Evolutionary conservation across 2,329 filamentous ascomycete genomes (phyloP).

Genomic region (Lecanoromycetidae sp.): DNA sequence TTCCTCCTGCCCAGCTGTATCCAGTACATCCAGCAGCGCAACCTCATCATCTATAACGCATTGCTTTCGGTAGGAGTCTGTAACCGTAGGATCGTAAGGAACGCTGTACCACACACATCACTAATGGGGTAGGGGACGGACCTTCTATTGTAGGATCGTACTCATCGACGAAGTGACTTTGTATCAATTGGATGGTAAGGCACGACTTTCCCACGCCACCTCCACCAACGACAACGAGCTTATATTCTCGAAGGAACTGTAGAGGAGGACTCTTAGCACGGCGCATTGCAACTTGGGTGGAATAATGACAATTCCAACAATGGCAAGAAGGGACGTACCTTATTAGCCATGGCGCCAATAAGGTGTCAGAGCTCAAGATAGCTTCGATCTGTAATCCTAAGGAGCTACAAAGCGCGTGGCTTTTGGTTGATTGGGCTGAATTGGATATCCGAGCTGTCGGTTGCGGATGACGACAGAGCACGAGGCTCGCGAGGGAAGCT

Average conservation of each 20-base stretch:
- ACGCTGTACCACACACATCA: slow-evolving; percentile 27
- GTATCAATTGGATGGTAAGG: slow-evolving; percentile 91
- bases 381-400: background rate
- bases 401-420: slow-evolving; percentile 5
- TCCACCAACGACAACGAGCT: slow-evolving; percentile 91
- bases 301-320: background rate
- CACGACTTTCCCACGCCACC: slow-evolving; percentile 99
- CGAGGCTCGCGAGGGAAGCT: background rate
- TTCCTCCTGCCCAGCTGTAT: slow-evolving; percentile 96
- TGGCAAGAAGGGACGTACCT: slow-evolving; percentile 13
- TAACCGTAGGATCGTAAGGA: background rate
- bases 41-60: slow-evolving; percentile 98
- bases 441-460: slow-evolving; percentile 6
- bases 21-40: slow-evolving; percentile 90
- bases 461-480: slow-evolving; percentile 6
- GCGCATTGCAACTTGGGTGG: slow-evolving; percentile 5
- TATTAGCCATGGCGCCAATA: slow-evolving; percentile 18
- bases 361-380: slow-evolving; percentile 1
- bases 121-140: slow-evolving; percentile 21
- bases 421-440: background rate
- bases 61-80: slow-evolving; percentile 97
- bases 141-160: slow-evolving; percentile 99
- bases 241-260: slow-evolving; percentile 82
- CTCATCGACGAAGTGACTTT: slow-evolving; percentile 97
- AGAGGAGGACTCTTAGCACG: slow-evolving; percentile 11